Percentiles rank a stretch among this genome's conserved stretches.
phyloP scores from a whole-genome alignment of 805 yeast genomes.

The Candida methanosorbosa region DNA sequence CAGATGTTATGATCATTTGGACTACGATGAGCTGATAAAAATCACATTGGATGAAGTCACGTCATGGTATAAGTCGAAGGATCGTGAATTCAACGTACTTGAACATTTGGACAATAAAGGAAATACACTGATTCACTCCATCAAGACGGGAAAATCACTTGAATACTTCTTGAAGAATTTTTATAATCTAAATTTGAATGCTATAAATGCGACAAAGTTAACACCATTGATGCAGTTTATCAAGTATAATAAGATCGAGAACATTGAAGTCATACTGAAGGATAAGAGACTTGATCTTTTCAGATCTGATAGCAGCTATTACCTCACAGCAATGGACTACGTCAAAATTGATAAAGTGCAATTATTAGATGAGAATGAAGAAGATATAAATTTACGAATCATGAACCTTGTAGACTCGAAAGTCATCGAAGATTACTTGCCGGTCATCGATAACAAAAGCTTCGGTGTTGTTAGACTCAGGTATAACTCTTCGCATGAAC shows the following conservation, averaged over 20 bases:
- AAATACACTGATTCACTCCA: constrained; percentile 68
- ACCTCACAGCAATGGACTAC: constrained; percentile 36
- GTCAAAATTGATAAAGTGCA: constrained; percentile 26
- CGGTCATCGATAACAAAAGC: constrained; percentile 12
- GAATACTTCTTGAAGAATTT: constrained; percentile 28
- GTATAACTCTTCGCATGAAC: constrained; percentile 17
- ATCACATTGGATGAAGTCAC: constrained; percentile 36
- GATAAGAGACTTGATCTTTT: constrained; percentile 41
- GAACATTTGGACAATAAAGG: constrained; percentile 70
- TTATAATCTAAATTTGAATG: constrained; percentile 43
- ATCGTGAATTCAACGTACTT: constrained; percentile 31
- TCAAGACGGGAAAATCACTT: constrained; percentile 39
- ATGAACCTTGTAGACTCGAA: constrained; percentile 25
- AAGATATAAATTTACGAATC: constrained; percentile 14
- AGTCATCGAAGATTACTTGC: constrained; percentile 13
- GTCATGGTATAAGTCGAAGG: constrained; percentile 29
- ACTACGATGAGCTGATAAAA: constrained; percentile 43
- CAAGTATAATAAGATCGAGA: constrained; percentile 58
- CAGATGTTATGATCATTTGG: constrained; percentile 70
- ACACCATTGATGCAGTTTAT: constrained; percentile 69
- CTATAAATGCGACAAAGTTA: constrained; percentile 44
- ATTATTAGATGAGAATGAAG: constrained; percentile 1
- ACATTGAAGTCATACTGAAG: constrained; percentile 40
- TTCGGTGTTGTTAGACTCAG: constrained; percentile 28
- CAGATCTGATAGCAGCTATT: constrained; percentile 20